Conservation (phyloP, 768 basidiomycete species). For the Agaricus subrufescens region DNA sequence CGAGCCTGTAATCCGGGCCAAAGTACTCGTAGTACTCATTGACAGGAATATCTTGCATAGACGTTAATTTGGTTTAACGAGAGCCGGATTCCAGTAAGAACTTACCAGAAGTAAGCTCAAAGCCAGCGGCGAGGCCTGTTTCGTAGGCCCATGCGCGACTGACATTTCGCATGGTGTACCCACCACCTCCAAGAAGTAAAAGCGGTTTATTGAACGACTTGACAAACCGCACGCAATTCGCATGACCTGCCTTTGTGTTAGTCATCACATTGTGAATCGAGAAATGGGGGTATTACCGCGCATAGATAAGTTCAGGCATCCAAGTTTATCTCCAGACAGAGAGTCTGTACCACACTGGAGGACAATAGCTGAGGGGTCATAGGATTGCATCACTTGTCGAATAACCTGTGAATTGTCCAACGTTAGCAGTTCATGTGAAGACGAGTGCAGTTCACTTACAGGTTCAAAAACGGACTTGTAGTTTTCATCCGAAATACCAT, state of each 20-base stretch:
- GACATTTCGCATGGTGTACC: constrained; percentile 98
- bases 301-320: constrained; percentile 96
- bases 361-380: constrained; percentile 92
- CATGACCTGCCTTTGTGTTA: constrained; percentile 60
- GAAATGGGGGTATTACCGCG: constrained; percentile 44
- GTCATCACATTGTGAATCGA: not conserved
- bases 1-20: constrained; percentile 93
- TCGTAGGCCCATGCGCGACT: constrained; percentile 97
- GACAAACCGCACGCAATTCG: constrained; percentile 95
- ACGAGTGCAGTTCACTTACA: constrained; percentile 38
- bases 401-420: constrained; percentile 60
- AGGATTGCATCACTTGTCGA: constrained; percentile 88
- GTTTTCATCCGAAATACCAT: constrained; percentile 92
- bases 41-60: constrained; percentile 72
- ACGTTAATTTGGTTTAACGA: not conserved
- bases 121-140: constrained; percentile 96
- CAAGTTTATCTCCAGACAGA: constrained; percentile 91
- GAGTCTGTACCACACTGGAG: constrained; percentile 98
- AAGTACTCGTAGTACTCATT: constrained; percentile 99
- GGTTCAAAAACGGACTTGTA: constrained; percentile 96
- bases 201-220: constrained; percentile 94
- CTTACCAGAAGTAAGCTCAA: constrained; percentile 82
- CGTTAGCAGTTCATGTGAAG: not conserved
- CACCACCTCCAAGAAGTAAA: constrained; percentile 93
- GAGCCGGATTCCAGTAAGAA: not conserved